A percentile compares a stretch with the other conserved stretches of the same genome.
phyloP scores from a whole-genome alignment of 2,329 filamentous ascomycete genomes.

The Rosellinia necatrix region DNA sequence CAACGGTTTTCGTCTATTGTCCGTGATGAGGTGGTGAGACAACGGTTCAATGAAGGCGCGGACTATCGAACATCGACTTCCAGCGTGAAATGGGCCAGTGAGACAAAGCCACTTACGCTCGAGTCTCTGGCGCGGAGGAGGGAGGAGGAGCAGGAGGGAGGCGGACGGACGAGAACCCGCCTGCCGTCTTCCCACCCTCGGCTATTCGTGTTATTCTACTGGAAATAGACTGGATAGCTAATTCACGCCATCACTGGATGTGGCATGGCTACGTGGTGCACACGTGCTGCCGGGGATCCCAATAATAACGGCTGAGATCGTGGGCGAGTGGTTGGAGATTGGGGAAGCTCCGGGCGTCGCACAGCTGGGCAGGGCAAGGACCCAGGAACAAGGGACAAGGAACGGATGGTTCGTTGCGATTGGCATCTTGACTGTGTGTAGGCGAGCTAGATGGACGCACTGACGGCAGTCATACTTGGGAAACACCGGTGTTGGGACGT shows the following conservation, averaged over 20 bases:
- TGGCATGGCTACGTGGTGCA: conserved; percentile 6
- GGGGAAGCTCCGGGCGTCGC: conserved; percentile 26
- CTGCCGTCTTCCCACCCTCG: conserved; percentile 4
- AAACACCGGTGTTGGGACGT: no score
- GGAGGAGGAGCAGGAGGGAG: conserved; percentile 13
- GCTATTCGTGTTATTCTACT: conserved; percentile 5
- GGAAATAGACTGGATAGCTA: conserved; percentile 24
- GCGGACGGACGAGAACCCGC: conserved; percentile 16
- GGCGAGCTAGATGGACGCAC: no score
- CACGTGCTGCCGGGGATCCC: conserved; percentile 12
- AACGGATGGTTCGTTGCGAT: not conserved
- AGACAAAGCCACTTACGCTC: not conserved
- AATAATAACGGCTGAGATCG: conserved; percentile 1
- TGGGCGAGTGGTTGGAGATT: conserved; percentile 9
- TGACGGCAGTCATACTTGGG: no score
- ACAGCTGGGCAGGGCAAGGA: no score
- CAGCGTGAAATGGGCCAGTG: not conserved
- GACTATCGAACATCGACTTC: conserved; percentile 20
- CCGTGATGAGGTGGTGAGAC: conserved; percentile 17
- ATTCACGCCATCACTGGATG: not conserved
- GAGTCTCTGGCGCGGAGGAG: conserved; percentile 18
- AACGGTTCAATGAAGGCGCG: conserved; percentile 16
- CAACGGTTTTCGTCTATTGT: conserved; percentile 12
- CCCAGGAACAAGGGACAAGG: conserved; percentile 7
- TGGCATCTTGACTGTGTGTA: no score